phyloP scores from a whole-genome alignment of 83 land plant species.

The Larix sibirica region DNA sequence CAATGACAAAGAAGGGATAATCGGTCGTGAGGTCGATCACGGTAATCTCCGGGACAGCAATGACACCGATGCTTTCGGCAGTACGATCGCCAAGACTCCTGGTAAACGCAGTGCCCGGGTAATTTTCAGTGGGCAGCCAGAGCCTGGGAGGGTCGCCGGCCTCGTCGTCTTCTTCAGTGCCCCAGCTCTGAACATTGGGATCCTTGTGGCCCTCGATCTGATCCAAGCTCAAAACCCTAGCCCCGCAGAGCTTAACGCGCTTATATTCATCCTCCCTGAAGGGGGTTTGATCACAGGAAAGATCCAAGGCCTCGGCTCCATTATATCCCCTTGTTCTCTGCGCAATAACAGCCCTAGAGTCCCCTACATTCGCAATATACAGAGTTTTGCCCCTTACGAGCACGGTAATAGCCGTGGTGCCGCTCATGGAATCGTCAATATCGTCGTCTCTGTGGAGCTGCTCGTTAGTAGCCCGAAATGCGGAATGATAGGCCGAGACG shows the following conservation, averaged over 20 bases:
- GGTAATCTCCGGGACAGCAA: constrained; percentile 60
- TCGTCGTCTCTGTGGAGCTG: constrained; percentile 43
- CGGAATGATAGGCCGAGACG: constrained; percentile 44
- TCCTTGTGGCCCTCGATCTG: constrained; percentile 74
- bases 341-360: constrained; percentile 66
- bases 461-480: constrained; percentile 36
- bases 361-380: constrained; percentile 72
- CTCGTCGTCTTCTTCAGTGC: constrained; percentile 43
- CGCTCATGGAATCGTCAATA: constrained; percentile 78
- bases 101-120: constrained; percentile 77
- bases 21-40: constrained; percentile 36
- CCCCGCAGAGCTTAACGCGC: constrained; percentile 69
- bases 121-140: constrained; percentile 70
- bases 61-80: constrained; percentile 73
- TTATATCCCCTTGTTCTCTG: constrained; percentile 35
- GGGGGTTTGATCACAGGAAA: constrained; percentile 74
- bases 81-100: constrained; percentile 66
- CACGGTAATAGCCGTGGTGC: constrained; percentile 69
- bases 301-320: constrained; percentile 39
- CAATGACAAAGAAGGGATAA: constrained; percentile 67
- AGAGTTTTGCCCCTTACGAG: constrained; percentile 52
- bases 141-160: constrained; percentile 71
- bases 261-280: constrained; percentile 70
- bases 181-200: constrained; percentile 58
- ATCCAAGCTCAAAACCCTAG: constrained; percentile 63